Evolutionary conservation across 352 stramenopile species (phyloP), one percentile per base, ranked within the genome.

Genomic region (Pythium periplocum): DNA sequence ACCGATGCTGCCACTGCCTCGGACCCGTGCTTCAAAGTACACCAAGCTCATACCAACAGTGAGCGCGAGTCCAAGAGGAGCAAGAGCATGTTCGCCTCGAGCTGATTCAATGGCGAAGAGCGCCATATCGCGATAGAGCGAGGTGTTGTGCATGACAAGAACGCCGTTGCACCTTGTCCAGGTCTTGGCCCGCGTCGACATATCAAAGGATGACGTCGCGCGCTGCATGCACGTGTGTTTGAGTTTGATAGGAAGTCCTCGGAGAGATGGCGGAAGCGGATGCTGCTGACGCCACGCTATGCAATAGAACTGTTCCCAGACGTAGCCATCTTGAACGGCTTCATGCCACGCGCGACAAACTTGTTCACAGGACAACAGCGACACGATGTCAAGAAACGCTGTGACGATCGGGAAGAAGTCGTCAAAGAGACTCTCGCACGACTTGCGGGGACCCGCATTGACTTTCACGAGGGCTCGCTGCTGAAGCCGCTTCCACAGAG

Each of bases 11-110:
- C 69, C 68, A 30, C 58, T 68, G 48, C 57, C 56, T 5, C 39
- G 17, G 33, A 69, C 37, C 12, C 33, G 49, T 6, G 50, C 69
- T 59, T 78, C 69, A 53, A 71, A 78, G 63, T 78, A 78, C 33
- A 32, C 56, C 12, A 70, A 37, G 10, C 26, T 31, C 8, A n/a
- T n/a, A n/a, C 41, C 45, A 31, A 55, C 7, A 4, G 32, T 30
- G 4, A 17, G n/a, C 9, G 43, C 42, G 30, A 39, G 55, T n/a
- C 37, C 55, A 1, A 73, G 52, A 6, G 60, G 49, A 3, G 30
- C 30, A 3, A 75, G 45, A 4, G 62, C 36, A 8, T 45, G 32
- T 7, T 61, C 38, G 3, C 62, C 62, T 17, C 69, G 63, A 1
- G 71, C 49, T 43, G 69, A 78, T 42, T 78, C 69, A 43, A 69